These are phyloP conservation scores for Phytophthora hybrid DNA, from an alignment of 352 stramenopile species.

Conservation along the genomic window DNA sequence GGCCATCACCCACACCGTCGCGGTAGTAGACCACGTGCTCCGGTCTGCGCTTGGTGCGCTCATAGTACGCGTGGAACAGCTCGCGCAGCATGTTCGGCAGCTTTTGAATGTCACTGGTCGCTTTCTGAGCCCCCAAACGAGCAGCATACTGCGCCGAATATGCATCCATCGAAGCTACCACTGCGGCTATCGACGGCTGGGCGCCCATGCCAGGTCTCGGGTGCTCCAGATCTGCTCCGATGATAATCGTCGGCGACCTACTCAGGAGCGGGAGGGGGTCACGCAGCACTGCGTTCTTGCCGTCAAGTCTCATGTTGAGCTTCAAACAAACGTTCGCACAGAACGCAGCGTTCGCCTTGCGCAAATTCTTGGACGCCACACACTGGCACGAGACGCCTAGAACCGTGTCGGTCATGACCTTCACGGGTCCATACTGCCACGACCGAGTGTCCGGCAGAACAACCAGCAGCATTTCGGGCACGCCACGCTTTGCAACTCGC, in stretches of 20 bases:
- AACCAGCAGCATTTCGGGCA: not conserved
- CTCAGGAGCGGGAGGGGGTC: constrained; percentile 50
- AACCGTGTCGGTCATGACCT: not conserved
- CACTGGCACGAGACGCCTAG: not conserved
- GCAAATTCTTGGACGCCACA: not conserved
- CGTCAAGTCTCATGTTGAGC: not conserved
- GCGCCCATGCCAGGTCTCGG: constrained; percentile 49
- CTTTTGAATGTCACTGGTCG: not conserved
- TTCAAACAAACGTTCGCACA: not conserved
- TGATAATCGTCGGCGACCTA: constrained; percentile 63
- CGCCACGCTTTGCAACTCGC: not conserved
- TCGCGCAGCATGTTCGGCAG: not conserved
- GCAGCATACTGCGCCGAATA: constrained; percentile 34
- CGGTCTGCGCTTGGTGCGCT: constrained; percentile 65
- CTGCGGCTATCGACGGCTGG: constrained; percentile 64
- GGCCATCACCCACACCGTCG: constrained; percentile 79
- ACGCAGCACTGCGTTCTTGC: not conserved
- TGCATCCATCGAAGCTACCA: constrained; percentile 74
- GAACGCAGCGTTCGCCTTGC: not conserved
- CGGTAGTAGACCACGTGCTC: constrained; percentile 84
- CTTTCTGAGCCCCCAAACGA: not conserved
- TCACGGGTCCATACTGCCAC: not conserved
- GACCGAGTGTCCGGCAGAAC: not conserved
- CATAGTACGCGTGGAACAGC: constrained; percentile 52
- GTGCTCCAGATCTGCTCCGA: constrained; percentile 75